Conservation (phyloP, 495 filamentous ascomycete species). For the Trypethelium eluteriae region DNA sequence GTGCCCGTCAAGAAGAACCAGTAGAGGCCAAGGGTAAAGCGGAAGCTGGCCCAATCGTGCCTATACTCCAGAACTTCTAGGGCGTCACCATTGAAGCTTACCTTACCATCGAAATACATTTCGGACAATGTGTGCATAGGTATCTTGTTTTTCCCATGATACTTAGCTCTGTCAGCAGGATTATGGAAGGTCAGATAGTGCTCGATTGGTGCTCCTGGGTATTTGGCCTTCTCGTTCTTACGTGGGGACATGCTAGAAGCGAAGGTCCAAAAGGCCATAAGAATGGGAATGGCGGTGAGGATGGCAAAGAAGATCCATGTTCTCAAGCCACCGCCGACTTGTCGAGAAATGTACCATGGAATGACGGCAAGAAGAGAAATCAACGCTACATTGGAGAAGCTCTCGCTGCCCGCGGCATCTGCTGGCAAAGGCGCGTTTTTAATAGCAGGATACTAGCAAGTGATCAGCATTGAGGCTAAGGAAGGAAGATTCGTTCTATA, state of each 20-base stretch:
- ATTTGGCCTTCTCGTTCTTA: slow-evolving; percentile 68
- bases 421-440: slow-evolving; percentile 76
- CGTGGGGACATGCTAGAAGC: slow-evolving; percentile 60
- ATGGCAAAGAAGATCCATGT: slow-evolving; percentile 64
- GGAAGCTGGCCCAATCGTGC: slow-evolving; percentile 81
- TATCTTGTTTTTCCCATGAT: slow-evolving; percentile 69
- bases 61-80: slow-evolving; percentile 75
- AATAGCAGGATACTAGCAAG: slow-evolving; percentile 62
- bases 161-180: slow-evolving; percentile 60
- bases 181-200: slow-evolving; percentile 81
- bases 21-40: slow-evolving; percentile 64
- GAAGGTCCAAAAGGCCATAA: slow-evolving; percentile 63
- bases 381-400: slow-evolving; percentile 61
- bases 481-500: slow-evolving; percentile 6
- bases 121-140: slow-evolving; percentile 82
- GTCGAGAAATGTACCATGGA: slow-evolving; percentile 60
- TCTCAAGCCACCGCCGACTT: slow-evolving; percentile 63
- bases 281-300: slow-evolving; percentile 57
- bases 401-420: slow-evolving; percentile 60
- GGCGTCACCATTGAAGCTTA: slow-evolving; percentile 77
- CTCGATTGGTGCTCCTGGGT: slow-evolving; percentile 71
- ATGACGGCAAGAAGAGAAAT: slow-evolving; percentile 49
- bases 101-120: slow-evolving; percentile 80
- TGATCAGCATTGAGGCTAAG: slow-evolving; percentile 3
- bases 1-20: slow-evolving; percentile 64